Evolutionary conservation across 73 alveolate genomes (phyloP), one percentile per base, ranked within the genome.

Genomic region (Paramecium primaurelia): DNA sequence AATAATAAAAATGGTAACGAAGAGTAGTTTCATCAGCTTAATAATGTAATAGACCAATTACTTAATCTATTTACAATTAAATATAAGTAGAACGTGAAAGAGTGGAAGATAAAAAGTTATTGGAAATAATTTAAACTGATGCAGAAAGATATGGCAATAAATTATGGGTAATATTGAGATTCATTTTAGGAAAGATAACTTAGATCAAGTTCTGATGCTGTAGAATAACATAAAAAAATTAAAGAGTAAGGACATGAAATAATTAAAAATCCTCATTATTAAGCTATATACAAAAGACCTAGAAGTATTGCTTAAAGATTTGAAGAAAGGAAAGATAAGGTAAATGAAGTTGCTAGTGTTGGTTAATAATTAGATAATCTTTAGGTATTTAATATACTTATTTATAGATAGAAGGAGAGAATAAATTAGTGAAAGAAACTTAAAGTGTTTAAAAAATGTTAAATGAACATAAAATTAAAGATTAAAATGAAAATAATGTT

Each of bases 81-180:
- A 71, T 71, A 2, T 30, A 71, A 8, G 86, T 38, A 2, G 86
- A 30, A 18, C 34, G 86, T 8, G 86, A 30, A 34, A 71, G 11
- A 71, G 64, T 34, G 42, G 86, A 71, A 34, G 86, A 71, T 34
- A 71, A 16, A 71, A 34, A 28, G 8, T 30, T 71, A 71, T 37
- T 71, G 0, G 86, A 71, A 0, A 2, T 71, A 0, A 71, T 71
- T 14, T 16, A 49, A 37, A 75, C 68, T 1, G 88, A 75, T 75
- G 88, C 88, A 11, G 88, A 75, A 38, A 75, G 60, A 34, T 75
- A 75, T 75, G 88, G 69, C 14, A 75, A 75, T 75, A 75, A 75
- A 38, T 38, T 75, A 75, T 75, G 68, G 88, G 88, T 75, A 75
- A 54, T 16, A 16, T 5, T 54, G 5, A 75, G 22, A 4, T 30